Evolutionary conservation across 768 basidiomycete genomes (phyloP), one percentile per base, ranked within the genome.

Genomic region (Tylopilus balloui): DNA sequence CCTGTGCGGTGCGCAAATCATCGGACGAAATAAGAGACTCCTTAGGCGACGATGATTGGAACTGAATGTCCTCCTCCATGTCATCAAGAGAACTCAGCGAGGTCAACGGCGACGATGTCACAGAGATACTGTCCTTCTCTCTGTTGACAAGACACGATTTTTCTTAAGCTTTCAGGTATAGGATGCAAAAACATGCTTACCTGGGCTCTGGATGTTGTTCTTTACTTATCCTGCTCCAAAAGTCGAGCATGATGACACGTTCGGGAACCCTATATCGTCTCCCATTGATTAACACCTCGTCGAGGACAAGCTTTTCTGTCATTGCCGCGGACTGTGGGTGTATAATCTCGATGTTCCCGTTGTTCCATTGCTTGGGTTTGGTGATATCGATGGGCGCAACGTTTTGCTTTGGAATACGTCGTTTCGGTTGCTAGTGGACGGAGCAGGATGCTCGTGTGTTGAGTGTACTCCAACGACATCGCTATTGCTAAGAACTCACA

Each of bases 201-300:
- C 66, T 71, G 39, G 69, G 54, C 47, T 69, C 69, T 29, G 63
- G 68, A 52, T 69, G 69, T 25, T 61, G 68, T 50, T 75, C 76
- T 47, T 71, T 68, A 55, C 69, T 78, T 50, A 89, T 73, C 66
- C 88, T 93, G 48, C 81, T 84, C 94, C 95, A 98, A 62, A 99
- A 99, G 66, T 99, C 95, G 41, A 99, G 78, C 39, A 89, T 78
- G 56, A 99, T 88, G 42, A 93, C 78, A 50, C 83, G 80, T 65
- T 98, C 96, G 3, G 96, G 96, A 20, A 98, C 85, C 60, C 93
- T 77, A 69, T 96, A 98, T 37, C 89, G 81, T 54, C 90, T 84
- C 27, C 88, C 88, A 58, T 91, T 91, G 58, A 92, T 91, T 44
- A 89, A 70, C 20, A 92, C 83, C 58, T 94, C 92, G 56, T 93